Evolutionary conservation across 345 rosid genomes (phyloP).

Genomic region (Eucalyptus decipiens): DNA sequence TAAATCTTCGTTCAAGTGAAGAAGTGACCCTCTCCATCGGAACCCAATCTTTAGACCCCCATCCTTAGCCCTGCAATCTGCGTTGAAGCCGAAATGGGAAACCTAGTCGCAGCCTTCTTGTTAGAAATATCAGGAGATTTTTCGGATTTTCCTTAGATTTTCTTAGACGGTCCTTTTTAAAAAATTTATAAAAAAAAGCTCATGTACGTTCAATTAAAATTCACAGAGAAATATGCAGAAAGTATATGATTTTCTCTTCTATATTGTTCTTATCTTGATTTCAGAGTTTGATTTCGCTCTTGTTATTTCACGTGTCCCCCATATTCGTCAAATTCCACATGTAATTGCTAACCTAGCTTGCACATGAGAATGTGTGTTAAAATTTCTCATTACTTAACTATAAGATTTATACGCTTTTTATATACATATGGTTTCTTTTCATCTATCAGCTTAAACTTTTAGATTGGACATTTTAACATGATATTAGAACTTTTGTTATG

Average conservation of each 20-base stretch:
- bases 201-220: neutral
- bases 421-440: rapidly evolving
- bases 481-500: neutral
- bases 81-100: neutral
- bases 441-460: rapidly evolving
- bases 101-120: neutral
- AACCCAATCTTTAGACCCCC: neutral
- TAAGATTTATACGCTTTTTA: no score
- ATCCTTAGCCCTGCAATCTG: neutral
- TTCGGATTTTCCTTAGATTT: neutral
- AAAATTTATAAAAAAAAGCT: no score
- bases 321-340: neutral
- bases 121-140: neutral
- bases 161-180: neutral
- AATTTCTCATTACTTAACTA: neutral
- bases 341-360: no score
- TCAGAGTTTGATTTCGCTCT: no score
- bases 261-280: neutral
- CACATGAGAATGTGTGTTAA: neutral
- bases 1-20: neutral
- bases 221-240: neutral
- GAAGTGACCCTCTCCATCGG: neutral
- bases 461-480: rapidly evolving
- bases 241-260: neutral
- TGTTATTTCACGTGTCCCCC: neutral